Evolutionary conservation across 345 rosid genomes (phyloP), one percentile per base, ranked within the genome.

Genomic region (Anacardium occidentale): DNA sequence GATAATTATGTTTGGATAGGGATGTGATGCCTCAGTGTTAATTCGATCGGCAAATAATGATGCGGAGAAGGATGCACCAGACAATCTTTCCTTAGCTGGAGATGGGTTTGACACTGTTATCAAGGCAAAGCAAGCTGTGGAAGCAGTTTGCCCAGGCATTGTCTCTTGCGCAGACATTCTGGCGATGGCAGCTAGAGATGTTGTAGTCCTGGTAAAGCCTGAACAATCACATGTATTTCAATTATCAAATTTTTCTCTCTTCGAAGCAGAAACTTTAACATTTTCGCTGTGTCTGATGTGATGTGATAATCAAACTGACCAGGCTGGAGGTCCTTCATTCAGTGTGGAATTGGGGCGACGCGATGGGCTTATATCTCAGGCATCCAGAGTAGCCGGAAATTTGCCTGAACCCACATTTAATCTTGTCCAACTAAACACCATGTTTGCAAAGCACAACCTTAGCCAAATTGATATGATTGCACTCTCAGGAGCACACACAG

Each of bases 151-250:
- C 32, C 32, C 32, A 29, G 83, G 87, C 0, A 76, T 79, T 32
- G 98, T 94, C 47, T 92, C 97, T 12, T 94, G 99, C 65, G 97
- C 98, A 1, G 99, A 94, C 78, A 82, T 92, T 42, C 14, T 94
- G 24, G 88, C 97, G 50, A 71, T 92, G 1, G 97, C 97, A 29
- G 88, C 98, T 0, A 84, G 98, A 51, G 99, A 95, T 74, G 99
- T 87, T 5, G 93, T 92, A 0, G 90, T 77, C 51, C 72, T 89
- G 76, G 98, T 92, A 89, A 87, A 80, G 37, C 53, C 14, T 17
- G 24, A 32, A 52, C 14, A 12, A 4, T 10, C 21, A 60, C 12
- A 60, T 60, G 32, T 47, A 47, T 6, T 14, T 15, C 53, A 50
- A 50, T 64, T 7, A 47, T 64, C 37, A 45, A 64, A 26, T 25